Evolutionary conservation across 306 rosid genomes (phyloP), one percentile per base, ranked within the genome.

Genomic region (Hylodesmum podocarpum): DNA sequence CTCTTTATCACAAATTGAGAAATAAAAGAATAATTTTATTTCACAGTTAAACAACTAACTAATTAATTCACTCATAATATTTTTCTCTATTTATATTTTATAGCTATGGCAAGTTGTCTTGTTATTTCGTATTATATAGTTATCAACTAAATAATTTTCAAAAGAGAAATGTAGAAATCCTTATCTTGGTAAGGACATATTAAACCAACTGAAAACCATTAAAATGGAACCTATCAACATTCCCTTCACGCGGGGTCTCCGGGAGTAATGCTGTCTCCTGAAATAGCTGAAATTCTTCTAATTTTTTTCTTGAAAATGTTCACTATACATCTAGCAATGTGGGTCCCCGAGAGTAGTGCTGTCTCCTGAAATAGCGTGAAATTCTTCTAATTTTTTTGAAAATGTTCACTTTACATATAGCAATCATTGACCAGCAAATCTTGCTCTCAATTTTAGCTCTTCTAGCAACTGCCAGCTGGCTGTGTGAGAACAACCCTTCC

Each of bases 301-400:
- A 87, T 63, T 77, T 89, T 92, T 68, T n/a, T n/a, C n/a, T 82
- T 86, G 64, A 91, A 82, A 80, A 92, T 84, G 50, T 51, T 74
- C 33, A 88, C 39, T 67, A 92, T 70, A 67, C 89, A 81, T 55
- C 73, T 76, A 57, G 84, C 81, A 59, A 79, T 14, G 82, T 4
- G 28, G 71, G 71, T 70, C 84, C 74, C 33, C 70, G 65, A 59
- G 70, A 29, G 66, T 2, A 24, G 27, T 72, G 86, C 76, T 81
- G 87, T 16, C 73, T 84, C 37, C 88, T 73, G 74, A 84, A 90
- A 68, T 68, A 53, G 81, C 67, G 77, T 58, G 89, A 57, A 25
- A 86, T 44, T 75, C 87, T 86, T 67, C 75, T 55, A 61, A 87
- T 63, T 77, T 89, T 92, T 68, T 82, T 86, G 64, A 91, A 82